A percentile compares a stretch with the other conserved stretches of the same genome.
Evolutionary conservation across 768 basidiomycete species (phyloP).

Genomic region (Termitomyces sp.): DNA sequence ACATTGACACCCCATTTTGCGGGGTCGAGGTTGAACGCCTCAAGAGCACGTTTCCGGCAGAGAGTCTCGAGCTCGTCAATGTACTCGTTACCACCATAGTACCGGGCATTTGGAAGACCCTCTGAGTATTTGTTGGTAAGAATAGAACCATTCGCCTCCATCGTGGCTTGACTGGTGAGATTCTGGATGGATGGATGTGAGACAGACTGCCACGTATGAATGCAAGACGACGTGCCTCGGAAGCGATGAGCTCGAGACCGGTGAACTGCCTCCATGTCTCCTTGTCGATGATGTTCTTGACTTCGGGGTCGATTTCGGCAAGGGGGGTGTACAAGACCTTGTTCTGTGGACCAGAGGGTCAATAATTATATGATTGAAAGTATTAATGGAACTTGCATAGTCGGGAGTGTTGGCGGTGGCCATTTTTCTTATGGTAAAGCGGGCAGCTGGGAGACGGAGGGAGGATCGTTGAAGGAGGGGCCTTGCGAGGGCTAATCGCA

Average conservation of each 20-base stretch:
- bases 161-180: constrained; percentile 91
- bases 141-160: constrained; percentile 99
- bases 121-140: constrained; percentile 99
- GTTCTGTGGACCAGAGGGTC: constrained; percentile 58
- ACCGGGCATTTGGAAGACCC: constrained; percentile 95
- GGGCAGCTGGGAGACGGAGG: constrained; percentile 28
- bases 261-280: constrained; percentile 99
- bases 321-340: constrained; percentile 86
- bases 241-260: constrained; percentile 97
- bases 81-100: constrained; percentile 98
- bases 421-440: constrained; percentile 48
- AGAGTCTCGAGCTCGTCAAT: constrained; percentile 95
- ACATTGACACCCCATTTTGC: constrained; percentile 98
- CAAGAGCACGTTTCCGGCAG: constrained; percentile 92
- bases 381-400: constrained; percentile 46
- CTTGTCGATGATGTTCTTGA: constrained; percentile 97
- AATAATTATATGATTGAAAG: not conserved
- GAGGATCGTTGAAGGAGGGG: constrained; percentile 31
- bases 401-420: constrained; percentile 57
- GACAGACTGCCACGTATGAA: constrained; percentile 4
- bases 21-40: constrained; percentile 94
- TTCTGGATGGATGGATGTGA: constrained; percentile 53
- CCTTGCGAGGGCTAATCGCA: constrained; percentile 34
- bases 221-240: constrained; percentile 64
- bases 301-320: constrained; percentile 88